Base-by-base conservation (phyloP, 345 rosid species). In the Arabidopsis arenosa region DNA sequence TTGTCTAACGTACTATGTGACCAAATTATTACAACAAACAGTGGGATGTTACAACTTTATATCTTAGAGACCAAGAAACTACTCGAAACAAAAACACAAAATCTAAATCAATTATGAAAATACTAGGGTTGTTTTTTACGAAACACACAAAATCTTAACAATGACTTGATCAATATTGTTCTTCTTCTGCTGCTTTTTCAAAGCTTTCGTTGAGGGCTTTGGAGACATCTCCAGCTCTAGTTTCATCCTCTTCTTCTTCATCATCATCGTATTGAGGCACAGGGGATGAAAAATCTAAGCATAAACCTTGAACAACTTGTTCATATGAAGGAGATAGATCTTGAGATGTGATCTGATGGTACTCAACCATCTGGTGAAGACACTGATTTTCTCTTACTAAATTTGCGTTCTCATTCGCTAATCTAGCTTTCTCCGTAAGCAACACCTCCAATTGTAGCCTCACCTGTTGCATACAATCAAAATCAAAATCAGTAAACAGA, bases 371-470 rank as follows among this genome's bases (percentile, higher is more conserved):
- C 70, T 90, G 93, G 64, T 84, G 88, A 68, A 93, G 94, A 84
- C 97, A 95, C 53, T 90, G 93, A 76, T 95, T 95, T 64, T 95
- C 99, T 75, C 97, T 84, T 2, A 74, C 74, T 49, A 93, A 81
- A 62, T 87, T 93, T 0, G 98, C 89, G 43, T 93, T 95, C 40
- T 93, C 99, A 59, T 82, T 90, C 0, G 98, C 93, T 71, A 93
- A 78, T 66, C 98, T 87, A 0, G 97, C 90, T 79, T 95, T 95
- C 84, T 93, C 98, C 3, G 88, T 84, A 5, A 96, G 96, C 52
- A 96, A 67, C 11, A 92, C 93, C 79, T 96, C 99, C 84, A 96
- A 55, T 81, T 90, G 98, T 73, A 86, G 93, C 84, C 98, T 90
- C 85, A 94, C 92, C 98, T 93, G 80, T 60, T 23, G 1, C 39